Conservation (phyloP, 176 grass and related monocot species). For the Juncus inflexus region DNA sequence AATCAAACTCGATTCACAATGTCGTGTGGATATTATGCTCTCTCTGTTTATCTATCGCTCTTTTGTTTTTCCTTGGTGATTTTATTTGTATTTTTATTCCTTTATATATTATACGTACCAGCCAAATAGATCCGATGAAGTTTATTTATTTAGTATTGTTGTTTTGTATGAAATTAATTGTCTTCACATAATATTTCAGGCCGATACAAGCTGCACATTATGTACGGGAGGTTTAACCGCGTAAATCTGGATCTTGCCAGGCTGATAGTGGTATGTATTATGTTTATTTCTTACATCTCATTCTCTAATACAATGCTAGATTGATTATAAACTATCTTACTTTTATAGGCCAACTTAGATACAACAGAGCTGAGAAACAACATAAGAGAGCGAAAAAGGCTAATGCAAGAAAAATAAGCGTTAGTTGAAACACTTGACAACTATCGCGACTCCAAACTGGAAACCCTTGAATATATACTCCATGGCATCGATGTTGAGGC, state of each 20-base stretch:
- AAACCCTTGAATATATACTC: conserved; percentile 65
- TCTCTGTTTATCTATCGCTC: no score
- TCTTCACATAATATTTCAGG: no score
- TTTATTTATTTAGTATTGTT: no score
- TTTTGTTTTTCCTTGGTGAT: background rate
- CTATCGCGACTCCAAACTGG: conserved; percentile 52
- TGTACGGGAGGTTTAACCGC: no score
- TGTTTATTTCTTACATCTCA: conserved; percentile 3
- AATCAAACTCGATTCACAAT: conserved; percentile 66
- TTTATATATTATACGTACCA: no score
- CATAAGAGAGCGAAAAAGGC: conserved; percentile 70
- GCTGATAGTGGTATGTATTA: no score
- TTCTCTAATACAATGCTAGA: background rate
- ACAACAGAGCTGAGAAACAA: conserved; percentile 57
- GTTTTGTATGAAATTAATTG: background rate
- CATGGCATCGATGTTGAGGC: conserved; percentile 66
- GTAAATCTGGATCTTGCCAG: no score
- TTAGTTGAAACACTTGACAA: conserved; percentile 78
- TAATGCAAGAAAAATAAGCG: conserved; percentile 52
- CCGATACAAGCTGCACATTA: no score
- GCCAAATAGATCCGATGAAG: no score
- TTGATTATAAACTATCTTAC: background rate
- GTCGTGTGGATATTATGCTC: conserved; percentile 55
- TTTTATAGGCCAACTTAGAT: conserved; percentile 48
- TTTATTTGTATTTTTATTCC: no score